These are phyloP conservation scores for Penicillium egyptiacum DNA, from an alignment of 495 filamentous ascomycete genomes.

Conservation along the genomic window DNA sequence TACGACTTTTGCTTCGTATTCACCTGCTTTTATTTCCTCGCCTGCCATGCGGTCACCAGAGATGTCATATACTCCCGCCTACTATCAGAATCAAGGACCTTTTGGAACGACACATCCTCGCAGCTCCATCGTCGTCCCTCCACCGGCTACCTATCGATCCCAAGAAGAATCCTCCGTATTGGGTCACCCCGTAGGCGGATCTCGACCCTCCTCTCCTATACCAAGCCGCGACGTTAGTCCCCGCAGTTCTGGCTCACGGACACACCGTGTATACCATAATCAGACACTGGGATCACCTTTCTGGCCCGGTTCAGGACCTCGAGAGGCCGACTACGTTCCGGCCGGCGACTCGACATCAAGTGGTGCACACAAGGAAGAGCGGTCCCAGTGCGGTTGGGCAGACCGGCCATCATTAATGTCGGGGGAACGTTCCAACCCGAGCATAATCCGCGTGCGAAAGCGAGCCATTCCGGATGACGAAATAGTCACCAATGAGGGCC, in stretches of 20 bases:
- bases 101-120: slow-evolving; percentile 27
- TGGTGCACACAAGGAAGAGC: slow-evolving; percentile 37
- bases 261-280: slow-evolving; percentile 17
- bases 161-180: slow-evolving; percentile 20
- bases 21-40: slow-evolving; percentile 14
- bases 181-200: slow-evolving; percentile 8
- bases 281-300: slow-evolving; percentile 17
- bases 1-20: slow-evolving; percentile 33
- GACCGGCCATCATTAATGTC: slow-evolving; percentile 46
- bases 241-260: slow-evolving; percentile 20
- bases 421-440: slow-evolving; percentile 30
- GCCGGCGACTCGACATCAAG: slow-evolving; percentile 32
- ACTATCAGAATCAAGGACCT: slow-evolving; percentile 35
- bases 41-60: slow-evolving; percentile 39
- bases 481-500: slow-evolving; percentile 25
- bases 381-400: slow-evolving; percentile 36
- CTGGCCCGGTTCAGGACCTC: slow-evolving; percentile 16
- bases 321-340: slow-evolving; percentile 27
- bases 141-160: slow-evolving; percentile 25
- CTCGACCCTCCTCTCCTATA: slow-evolving; percentile 18
- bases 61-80: slow-evolving; percentile 46
- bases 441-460: slow-evolving; percentile 34
- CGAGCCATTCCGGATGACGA: slow-evolving; percentile 30
- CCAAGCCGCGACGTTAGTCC: slow-evolving; percentile 18
- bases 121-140: slow-evolving; percentile 23